Evolutionary conservation across 192 early-diverging fungal genomes (phyloP).

Genomic region (Entomortierella chlamydospora): DNA sequence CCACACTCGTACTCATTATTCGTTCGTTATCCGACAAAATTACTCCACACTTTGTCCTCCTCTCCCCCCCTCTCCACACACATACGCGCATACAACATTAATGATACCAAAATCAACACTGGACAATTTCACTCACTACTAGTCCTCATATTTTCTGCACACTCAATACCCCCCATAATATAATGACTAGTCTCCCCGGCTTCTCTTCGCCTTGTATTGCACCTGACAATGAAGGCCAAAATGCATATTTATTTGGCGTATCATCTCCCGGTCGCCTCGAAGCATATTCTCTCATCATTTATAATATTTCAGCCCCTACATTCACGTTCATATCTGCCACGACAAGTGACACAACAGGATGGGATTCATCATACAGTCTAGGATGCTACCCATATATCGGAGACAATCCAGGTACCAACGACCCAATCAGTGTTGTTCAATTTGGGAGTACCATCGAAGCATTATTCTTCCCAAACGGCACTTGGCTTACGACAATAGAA

Average conservation of each 20-base stretch:
- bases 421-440: constrained; percentile 32
- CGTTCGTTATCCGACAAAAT: no score
- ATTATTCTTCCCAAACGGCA: constrained; percentile 42
- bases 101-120: no score
- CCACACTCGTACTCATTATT: no score
- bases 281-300: constrained; percentile 28
- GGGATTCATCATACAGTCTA: constrained; percentile 24
- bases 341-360: constrained; percentile 1
- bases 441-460: constrained; percentile 31
- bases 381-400: constrained; percentile 35
- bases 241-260: constrained; percentile 33
- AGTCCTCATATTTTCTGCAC: neutral
- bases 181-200: neutral
- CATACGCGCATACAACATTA: neutral
- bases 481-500: constrained; percentile 20
- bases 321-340: constrained; percentile 22
- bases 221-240: constrained; percentile 31
- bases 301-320: constrained; percentile 26
- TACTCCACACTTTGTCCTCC: neutral
- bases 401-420: neutral
- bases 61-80: no score
- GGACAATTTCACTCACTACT: neutral
- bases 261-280: constrained; percentile 25
- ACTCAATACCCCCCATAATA: no score
- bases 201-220: constrained; percentile 31